Evolutionary conservation across 805 yeast genomes (phyloP), one percentile per base, ranked within the genome.

Genomic region (Torulaspora franciscae): DNA sequence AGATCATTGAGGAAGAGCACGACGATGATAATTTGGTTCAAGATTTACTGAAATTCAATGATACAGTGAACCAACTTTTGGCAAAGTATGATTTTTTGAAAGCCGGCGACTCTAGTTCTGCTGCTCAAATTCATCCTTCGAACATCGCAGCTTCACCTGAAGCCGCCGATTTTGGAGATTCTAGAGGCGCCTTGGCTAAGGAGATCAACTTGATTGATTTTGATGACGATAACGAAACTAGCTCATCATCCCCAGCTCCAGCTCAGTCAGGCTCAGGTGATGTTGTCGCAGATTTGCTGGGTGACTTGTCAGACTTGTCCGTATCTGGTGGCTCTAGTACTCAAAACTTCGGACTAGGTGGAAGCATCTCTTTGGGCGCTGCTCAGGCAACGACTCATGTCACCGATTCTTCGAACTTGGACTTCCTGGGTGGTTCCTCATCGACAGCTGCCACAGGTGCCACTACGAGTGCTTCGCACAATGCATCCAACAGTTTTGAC

Each of bases 1-100:
- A 82, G 55, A 84, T 93, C 55, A 79, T 87, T 49, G 83, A 79
- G 57, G 95, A 88, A 58, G 95, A 87, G 57, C 76, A 77, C 29
- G 81, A 80, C 19, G 80, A 80, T 50, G 85, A 81, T 58, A 80
- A 71, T 6, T 76, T 84, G 7, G 85, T 87, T 28, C 73, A 71
- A 40, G 81, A 79, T 47, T 68, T 93, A 43, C 70, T 86, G 42
- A 72, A 71, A 28, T 71, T 93, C 46, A 86, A 87, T 64, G 96
- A 87, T 61, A 76, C 76, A 43, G 82, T 90, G 50, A 83, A 86
- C 61, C 71, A 76, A 5, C 74, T 88, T 41, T 65, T 88, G 41
- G 72, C 74, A 33, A 87, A 85, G 66, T 87, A 77, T 66, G 77
- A 74, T 36, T 69, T 79, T 17, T 70, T 88, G 58, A 80, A 79